phyloP scores from a whole-genome alignment of 371 early-diverging fungal genomes.

The Dinochytrium kinnereticum region DNA sequence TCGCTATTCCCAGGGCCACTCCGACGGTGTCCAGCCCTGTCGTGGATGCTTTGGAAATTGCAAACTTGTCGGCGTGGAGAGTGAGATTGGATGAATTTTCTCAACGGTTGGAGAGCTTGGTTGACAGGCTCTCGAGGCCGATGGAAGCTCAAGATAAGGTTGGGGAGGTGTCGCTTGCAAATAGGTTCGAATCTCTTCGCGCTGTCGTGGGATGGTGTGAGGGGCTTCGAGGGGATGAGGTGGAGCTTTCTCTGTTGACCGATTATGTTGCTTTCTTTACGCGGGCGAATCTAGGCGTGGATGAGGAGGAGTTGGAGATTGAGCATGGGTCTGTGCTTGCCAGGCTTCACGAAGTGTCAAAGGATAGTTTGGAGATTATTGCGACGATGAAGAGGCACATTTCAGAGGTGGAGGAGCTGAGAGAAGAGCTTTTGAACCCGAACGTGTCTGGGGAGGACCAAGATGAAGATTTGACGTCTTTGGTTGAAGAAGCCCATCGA shows the following conservation, averaged over 20 bases:
- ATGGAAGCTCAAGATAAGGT: not conserved
- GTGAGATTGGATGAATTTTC: not conserved
- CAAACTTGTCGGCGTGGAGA: not conserved
- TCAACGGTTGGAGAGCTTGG: not conserved
- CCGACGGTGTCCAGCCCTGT: not conserved
- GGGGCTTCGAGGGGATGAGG: not conserved
- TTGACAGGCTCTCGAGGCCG: not conserved
- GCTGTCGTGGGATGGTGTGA: not conserved
- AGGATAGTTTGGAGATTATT: not conserved
- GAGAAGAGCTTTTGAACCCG: too few relatives aligned
- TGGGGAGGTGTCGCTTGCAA: not conserved
- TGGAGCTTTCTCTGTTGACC: not conserved
- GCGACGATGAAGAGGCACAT: not conserved
- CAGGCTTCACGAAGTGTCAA: not conserved
- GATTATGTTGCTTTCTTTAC: not conserved
- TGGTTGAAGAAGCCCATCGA: not conserved
- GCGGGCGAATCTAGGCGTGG: too few relatives aligned
- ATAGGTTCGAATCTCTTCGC: too few relatives aligned
- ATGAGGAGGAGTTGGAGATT: not conserved
- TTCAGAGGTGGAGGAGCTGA: not conserved
- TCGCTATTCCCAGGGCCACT: not conserved
- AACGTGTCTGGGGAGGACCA: too few relatives aligned
- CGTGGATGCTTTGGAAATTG: constrained; percentile 4
- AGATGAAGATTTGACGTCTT: not conserved
- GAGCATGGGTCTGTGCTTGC: not conserved